Conservation (phyloP, 805 yeast species). For the Zygoascus flipseniorum region DNA sequence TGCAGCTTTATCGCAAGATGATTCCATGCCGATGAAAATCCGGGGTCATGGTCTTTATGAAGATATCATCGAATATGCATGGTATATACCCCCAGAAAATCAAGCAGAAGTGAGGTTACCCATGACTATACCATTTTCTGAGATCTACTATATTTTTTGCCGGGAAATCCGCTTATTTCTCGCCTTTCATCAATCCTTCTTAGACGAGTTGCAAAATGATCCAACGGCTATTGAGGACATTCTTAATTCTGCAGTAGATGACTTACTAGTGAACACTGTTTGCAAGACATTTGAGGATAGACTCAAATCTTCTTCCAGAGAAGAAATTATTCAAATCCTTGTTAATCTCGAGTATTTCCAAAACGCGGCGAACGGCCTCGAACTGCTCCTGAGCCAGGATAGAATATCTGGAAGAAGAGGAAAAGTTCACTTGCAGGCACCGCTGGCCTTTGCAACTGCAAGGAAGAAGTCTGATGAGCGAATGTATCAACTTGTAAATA, state of each 20-base stretch:
- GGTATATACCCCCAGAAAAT: constrained; percentile 49
- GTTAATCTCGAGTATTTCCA: constrained; percentile 83
- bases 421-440: constrained; percentile 42
- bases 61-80: constrained; percentile 53
- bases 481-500: constrained; percentile 74
- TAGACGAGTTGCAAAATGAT: constrained; percentile 54
- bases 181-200: constrained; percentile 53
- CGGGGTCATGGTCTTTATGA: constrained; percentile 52
- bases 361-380: constrained; percentile 61
- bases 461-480: constrained; percentile 69
- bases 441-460: constrained; percentile 46
- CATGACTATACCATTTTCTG: constrained; percentile 75
- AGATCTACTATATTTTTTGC: constrained; percentile 81
- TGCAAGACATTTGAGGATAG: constrained; percentile 53
- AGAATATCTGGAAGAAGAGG: constrained; percentile 31
- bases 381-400: constrained; percentile 32
- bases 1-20: constrained; percentile 62
- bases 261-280: constrained; percentile 58
- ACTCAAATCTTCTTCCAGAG: constrained; percentile 68
- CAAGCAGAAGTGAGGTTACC: constrained; percentile 36
- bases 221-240: constrained; percentile 52
- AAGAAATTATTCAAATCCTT: constrained; percentile 80
- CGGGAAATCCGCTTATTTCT: constrained; percentile 61
- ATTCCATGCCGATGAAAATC: constrained; percentile 78
- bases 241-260: constrained; percentile 54